Conservation (phyloP, 129 eudicot species). For the Escallonia rubra region DNA sequence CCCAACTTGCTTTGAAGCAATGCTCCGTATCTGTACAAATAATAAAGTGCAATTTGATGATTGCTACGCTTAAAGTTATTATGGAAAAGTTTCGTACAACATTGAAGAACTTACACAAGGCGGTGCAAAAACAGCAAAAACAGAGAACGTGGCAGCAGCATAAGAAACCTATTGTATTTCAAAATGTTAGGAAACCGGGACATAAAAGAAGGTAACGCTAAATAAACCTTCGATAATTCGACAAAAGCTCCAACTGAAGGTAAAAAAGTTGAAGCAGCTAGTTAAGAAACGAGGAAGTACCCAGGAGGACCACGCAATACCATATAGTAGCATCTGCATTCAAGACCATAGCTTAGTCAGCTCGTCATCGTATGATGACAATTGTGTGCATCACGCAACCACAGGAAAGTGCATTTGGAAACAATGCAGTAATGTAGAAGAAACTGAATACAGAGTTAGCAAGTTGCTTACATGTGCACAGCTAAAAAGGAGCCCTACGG, state of each 20-base stretch:
- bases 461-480: conserved; percentile 51
- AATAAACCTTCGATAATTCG: not conserved
- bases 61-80: not conserved
- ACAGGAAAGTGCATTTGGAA: not conserved
- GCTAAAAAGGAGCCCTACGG: conserved; percentile 59
- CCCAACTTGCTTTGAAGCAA: conserved; percentile 87
- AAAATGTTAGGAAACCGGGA: conserved; percentile 13
- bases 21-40: conserved; percentile 62
- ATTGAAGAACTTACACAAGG: conserved; percentile 61
- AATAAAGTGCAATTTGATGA: conserved; percentile 3
- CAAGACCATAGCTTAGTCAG: conserved; percentile 3
- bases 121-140: conserved; percentile 54
- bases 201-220: not conserved
- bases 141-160: conserved; percentile 56
- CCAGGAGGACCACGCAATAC: conserved; percentile 89
- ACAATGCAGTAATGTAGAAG: not conserved
- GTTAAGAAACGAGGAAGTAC: conserved; percentile 33
- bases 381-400: not conserved
- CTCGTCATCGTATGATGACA: not conserved
- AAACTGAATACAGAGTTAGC: not conserved
- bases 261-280: conserved; percentile 6
- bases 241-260: not conserved
- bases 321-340: conserved; percentile 78
- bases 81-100: not conserved
- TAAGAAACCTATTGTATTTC: conserved; percentile 57